These are phyloP conservation scores for Endotrypanum monterogeii DNA, from an alignment of 208 protist genomes.

Conservation along the genomic window DNA sequence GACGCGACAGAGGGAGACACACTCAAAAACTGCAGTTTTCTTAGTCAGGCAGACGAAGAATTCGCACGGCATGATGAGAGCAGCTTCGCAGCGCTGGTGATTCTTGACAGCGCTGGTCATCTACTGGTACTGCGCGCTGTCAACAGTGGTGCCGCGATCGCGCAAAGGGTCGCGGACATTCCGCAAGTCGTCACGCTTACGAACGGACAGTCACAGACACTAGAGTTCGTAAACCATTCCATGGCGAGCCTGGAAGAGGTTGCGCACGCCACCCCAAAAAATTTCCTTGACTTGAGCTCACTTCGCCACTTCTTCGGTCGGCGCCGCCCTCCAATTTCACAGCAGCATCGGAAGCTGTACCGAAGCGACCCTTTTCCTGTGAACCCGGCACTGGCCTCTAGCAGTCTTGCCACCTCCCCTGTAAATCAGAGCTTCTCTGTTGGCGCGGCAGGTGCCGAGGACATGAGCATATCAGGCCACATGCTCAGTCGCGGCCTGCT, in stretches of 20 bases:
- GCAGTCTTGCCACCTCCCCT: slow-evolving; percentile 27
- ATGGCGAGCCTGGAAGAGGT: slow-evolving; percentile 5
- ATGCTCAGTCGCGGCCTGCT: slow-evolving; percentile 77
- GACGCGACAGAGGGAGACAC: slow-evolving; percentile 21
- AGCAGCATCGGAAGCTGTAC: neutral
- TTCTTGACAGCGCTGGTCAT: slow-evolving; percentile 68
- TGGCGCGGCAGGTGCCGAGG: slow-evolving; percentile 10
- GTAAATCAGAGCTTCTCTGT: slow-evolving; percentile 20
- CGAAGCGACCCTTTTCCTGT: slow-evolving; percentile 5
- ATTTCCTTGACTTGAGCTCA: slow-evolving; percentile 56
- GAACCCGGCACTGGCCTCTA: slow-evolving; percentile 11
- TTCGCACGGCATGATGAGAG: slow-evolving; percentile 12
- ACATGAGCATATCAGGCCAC: slow-evolving; percentile 40
- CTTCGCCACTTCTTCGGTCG: slow-evolving; percentile 44
- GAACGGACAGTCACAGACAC: slow-evolving; percentile 14
- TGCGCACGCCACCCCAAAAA: slow-evolving; percentile 34
- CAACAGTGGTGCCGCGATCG: slow-evolving; percentile 33
- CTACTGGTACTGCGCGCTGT: slow-evolving; percentile 58
- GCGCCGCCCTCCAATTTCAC: slow-evolving; percentile 10
- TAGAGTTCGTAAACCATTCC: slow-evolving; percentile 21
- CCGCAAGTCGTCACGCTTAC: slow-evolving; percentile 57
- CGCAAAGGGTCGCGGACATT: slow-evolving; percentile 67
- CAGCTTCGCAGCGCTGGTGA: slow-evolving; percentile 43
- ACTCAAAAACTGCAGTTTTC: slow-evolving; percentile 14
- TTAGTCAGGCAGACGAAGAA: slow-evolving; percentile 6